Conservation (phyloP, 495 filamentous ascomycete genomes). For the Bathelium albidoporum region DNA sequence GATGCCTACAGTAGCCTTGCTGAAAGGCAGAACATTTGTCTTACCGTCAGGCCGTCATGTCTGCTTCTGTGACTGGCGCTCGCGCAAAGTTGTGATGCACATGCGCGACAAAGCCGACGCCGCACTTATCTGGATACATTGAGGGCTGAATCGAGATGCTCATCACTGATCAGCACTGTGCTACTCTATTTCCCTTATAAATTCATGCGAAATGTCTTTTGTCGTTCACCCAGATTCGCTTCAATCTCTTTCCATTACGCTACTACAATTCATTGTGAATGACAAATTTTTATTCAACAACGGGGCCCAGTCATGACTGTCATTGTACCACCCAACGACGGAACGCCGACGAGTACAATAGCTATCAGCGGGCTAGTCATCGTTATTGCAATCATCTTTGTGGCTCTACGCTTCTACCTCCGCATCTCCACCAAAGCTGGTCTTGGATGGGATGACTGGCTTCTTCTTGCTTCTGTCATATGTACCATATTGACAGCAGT, state of each 20-base stretch:
- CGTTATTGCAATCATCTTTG: slow-evolving; percentile 8
- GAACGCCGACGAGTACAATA: neutral
- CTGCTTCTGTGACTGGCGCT: neutral
- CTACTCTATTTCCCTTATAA: neutral
- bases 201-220: neutral
- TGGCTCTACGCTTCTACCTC: slow-evolving; percentile 12
- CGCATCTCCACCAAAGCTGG: slow-evolving; percentile 8
- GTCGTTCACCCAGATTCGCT: neutral
- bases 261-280: neutral
- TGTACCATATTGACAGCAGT: neutral
- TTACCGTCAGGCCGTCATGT: neutral
- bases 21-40: neutral
- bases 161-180: no score
- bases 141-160: no score
- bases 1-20: neutral
- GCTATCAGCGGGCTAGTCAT: neutral
- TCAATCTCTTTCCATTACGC: neutral
- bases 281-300: no score
- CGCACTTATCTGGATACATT: no score
- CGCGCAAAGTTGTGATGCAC: neutral
- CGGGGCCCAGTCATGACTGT: neutral
- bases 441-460: slow-evolving; percentile 9
- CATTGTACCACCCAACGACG: neutral
- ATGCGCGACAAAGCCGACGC: no score
- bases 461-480: neutral